Conservation (phyloP, 2,329 filamentous ascomycete genomes). For the Exophiala sp. region DNA sequence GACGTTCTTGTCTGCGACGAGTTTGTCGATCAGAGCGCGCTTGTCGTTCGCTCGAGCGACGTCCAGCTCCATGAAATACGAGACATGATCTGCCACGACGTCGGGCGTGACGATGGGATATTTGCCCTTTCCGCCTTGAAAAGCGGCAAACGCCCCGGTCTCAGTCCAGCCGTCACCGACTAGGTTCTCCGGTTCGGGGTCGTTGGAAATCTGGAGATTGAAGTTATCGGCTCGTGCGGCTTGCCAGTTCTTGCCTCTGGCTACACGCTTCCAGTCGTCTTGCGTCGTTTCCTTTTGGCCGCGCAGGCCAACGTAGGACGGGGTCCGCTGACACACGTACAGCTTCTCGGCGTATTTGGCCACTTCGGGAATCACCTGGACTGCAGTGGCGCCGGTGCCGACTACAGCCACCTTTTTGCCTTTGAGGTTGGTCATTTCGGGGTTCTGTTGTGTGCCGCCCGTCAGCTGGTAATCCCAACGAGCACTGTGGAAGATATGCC, state of each 20-base stretch:
- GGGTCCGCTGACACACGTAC: slow-evolving; percentile 31
- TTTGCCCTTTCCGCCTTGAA: neutral
- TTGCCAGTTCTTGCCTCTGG: slow-evolving; percentile 30
- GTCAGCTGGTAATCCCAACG: slow-evolving; percentile 24
- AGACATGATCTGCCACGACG: neutral
- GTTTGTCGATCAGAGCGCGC: slow-evolving; percentile 42
- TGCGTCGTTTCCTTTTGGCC: slow-evolving; percentile 11
- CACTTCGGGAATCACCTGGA: slow-evolving; percentile 17
- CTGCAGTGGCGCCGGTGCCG: slow-evolving; percentile 16
- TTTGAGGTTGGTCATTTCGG: slow-evolving; percentile 35
- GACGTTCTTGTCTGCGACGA: slow-evolving; percentile 48
- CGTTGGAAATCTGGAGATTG: slow-evolving; percentile 22
- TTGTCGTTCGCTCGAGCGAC: slow-evolving; percentile 32
- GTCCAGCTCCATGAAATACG: slow-evolving; percentile 14
- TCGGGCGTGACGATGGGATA: neutral
- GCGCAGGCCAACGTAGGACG: slow-evolving; percentile 33
- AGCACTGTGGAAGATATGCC: slow-evolving; percentile 30
- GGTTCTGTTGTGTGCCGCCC: slow-evolving; percentile 23
- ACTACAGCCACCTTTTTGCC: slow-evolving; percentile 18
- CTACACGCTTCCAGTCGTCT: slow-evolving; percentile 3
- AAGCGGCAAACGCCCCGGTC: neutral
- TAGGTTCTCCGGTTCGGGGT: slow-evolving; percentile 22
- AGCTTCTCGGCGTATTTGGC: slow-evolving; percentile 41
- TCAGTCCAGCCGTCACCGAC: slow-evolving; percentile 31
- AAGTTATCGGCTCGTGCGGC: slow-evolving; percentile 31